Base-by-base conservation (phyloP, 306 rosid species). In the Ziziphus jujuba region DNA sequence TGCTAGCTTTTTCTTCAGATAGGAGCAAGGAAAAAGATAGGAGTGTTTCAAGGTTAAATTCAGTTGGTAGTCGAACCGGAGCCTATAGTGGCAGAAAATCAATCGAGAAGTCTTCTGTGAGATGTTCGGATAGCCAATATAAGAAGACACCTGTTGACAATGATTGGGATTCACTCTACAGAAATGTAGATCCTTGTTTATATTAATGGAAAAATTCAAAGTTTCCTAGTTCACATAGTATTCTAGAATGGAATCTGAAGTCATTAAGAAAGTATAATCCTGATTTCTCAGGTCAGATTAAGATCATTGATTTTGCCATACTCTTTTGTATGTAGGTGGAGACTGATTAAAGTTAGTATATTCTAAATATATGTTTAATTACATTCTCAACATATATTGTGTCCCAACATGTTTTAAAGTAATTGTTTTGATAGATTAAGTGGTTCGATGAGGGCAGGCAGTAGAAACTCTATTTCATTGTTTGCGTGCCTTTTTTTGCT, bases 1-100 rank as follows among this genome's bases (percentile, higher is more conserved):
- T 85, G 62, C 86, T 96, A 6, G 75, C 96, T 61, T 84, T 88
- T 83, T 83, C 89, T 59, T 79, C 91, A 3, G 97, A 83, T 67
- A 82, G 80, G 72, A 87, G 70, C 73, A 84, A 71, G 75, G 77
- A 67, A 64, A 90, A 76, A 76, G 91, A 74, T 56, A 78, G 78
- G 53, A 84, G 80, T 71, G 85, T 80, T 72, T 56, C 84, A 54
- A 80, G 80, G 76, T 66, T 77, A 69, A 83, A 86, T 58, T 48
- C 65, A 49, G 80, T 73, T 74, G 45, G 84, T 24, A 66, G 75
- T 69, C 69, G 84, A 78, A 52, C 72, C 67, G 76, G 84, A 64
- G 51, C 66, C 34, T 70, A 74, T 51, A 50, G 56, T 78, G 62
- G 59, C 69, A 84, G 78, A 81, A 90, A 83, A 68, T 66, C 82